Base-by-base conservation (phyloP, 2,329 filamentous ascomycete genomes). In the Colletotrichum musicola region DNA sequence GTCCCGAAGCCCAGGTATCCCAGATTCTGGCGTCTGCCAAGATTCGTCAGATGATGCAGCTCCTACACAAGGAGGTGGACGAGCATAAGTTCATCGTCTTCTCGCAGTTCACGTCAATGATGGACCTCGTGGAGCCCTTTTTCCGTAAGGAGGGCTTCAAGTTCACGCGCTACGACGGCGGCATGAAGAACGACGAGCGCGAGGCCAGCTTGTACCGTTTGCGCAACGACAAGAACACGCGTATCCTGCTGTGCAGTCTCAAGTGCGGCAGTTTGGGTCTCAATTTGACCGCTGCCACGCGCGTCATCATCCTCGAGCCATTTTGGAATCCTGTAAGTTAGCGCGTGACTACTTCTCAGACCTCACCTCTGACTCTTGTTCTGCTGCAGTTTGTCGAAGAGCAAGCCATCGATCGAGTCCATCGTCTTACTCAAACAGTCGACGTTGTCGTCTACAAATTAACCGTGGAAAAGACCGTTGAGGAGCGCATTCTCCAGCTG, bases 11-110 rank as follows among this genome's bases (percentile, higher is more conserved):
- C 51, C 80, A 84, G 60, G 82, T 84, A 30, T 82, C 85, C 6
- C 82, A 83, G 30, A 84, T 92, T 40, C 83, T 88, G 27, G 87
- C 90, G 2, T 99, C 96, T 0, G 95, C 96, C 74, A 99, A 99
- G 83, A 97, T 99, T 75, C 90, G 92, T 51, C 90, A 96, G 74
- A 86, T 98, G 20, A 88, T 97, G 75, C 86, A 89, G 69, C 93
- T 99, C 59, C 88, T 99, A 9, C 88, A 90, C 71, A 89, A 89
- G 51, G 96, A 99, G 79, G 90, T 90, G 0, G 83, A 86, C 1
- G 86, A 94, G 68, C 93, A 97, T 86, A 99, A 99, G 78, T 97
- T 97, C 77, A 99, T 99, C 75, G 94, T 99, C 71, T 99, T 99
- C 81, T 97, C 94, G 1, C 94, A 98, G 75, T 99, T 99, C 81